These are phyloP conservation scores for Trichoderma reesei DNA, from an alignment of 495 filamentous ascomycete genomes.

Conservation along the genomic window DNA sequence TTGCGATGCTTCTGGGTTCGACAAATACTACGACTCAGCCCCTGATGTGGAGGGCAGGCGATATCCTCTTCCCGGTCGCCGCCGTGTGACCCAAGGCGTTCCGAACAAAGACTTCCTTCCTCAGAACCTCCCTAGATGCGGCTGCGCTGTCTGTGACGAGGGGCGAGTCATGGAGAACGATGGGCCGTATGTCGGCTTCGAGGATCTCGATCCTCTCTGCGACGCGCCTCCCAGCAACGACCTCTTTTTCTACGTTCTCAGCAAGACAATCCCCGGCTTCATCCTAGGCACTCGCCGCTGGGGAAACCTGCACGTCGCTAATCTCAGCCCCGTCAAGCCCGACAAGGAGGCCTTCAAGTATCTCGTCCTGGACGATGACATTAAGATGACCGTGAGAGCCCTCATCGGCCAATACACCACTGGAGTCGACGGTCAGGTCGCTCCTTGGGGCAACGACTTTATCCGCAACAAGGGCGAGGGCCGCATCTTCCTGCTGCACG, in stretches of 20 bases:
- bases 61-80: conserved; percentile 4
- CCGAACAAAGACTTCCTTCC: conserved; percentile 24
- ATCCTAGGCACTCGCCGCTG: conserved; percentile 29
- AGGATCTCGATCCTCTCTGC: conserved; percentile 24
- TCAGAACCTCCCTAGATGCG: conserved; percentile 22
- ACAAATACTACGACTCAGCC: conserved; percentile 16
- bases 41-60: conserved; percentile 10
- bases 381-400: conserved; percentile 31
- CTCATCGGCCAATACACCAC: conserved; percentile 31
- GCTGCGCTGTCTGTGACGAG: conserved; percentile 20
- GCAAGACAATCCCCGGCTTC: conserved; percentile 27
- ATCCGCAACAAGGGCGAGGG: conserved; percentile 39
- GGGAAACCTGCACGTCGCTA: conserved; percentile 21
- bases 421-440: conserved; percentile 22
- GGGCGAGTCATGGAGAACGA: conserved; percentile 3
- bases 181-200: conserved; percentile 25
- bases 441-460: conserved; percentile 32
- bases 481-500: conserved; percentile 44
- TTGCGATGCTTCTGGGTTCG: conserved; percentile 27
- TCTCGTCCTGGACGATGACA: conserved; percentile 30
- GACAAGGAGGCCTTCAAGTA: conserved; percentile 28
- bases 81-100: conserved; percentile 2
- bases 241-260: conserved; percentile 25
- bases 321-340: conserved; percentile 17
- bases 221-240: conserved; percentile 21